Conservation (phyloP, 345 rosid genomes). For the Gossypium arboreum region DNA sequence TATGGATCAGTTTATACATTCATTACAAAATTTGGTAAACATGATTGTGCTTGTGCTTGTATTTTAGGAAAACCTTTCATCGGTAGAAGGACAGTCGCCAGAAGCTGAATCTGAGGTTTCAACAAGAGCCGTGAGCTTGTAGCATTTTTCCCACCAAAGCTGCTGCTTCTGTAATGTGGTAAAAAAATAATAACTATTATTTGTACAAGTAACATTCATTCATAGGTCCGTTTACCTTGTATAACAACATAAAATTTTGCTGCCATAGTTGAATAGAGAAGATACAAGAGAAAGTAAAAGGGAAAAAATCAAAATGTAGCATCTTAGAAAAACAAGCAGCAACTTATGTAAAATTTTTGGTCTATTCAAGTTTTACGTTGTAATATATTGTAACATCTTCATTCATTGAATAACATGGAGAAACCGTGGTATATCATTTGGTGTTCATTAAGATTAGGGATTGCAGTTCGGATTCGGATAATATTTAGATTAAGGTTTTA, state of each 20-base stretch:
- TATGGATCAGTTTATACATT: neutral
- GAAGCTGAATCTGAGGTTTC: constrained; percentile 56
- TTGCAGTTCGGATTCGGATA: too few species aligned
- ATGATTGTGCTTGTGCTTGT: neutral
- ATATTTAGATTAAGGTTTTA: too few species aligned
- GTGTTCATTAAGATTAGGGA: neutral
- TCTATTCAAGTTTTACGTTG: neutral
- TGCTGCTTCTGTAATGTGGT: constrained; percentile 13
- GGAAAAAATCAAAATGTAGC: constrained; percentile 10
- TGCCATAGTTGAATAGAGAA: constrained; percentile 18
- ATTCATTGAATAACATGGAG: neutral
- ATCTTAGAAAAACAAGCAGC: neutral
- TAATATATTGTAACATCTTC: constrained; percentile 2
- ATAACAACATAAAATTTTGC: constrained; percentile 25
- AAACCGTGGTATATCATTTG: neutral
- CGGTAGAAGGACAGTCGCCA: constrained; percentile 35
- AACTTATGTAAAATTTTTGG: constrained; percentile 2
- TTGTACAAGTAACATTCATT: constrained; percentile 32
- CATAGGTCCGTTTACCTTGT: constrained; percentile 32
- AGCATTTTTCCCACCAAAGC: constrained; percentile 12
- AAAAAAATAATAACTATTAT: constrained; percentile 17
- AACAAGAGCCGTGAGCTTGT: constrained; percentile 74
- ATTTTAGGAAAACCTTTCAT: constrained; percentile 37
- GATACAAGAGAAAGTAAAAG: neutral
- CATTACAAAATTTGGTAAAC: neutral